A percentile compares a stretch with the other conserved stretches of the same genome.
Conservation (phyloP, 2,329 filamentous ascomycete species). For the Colletotrichum lini region DNA sequence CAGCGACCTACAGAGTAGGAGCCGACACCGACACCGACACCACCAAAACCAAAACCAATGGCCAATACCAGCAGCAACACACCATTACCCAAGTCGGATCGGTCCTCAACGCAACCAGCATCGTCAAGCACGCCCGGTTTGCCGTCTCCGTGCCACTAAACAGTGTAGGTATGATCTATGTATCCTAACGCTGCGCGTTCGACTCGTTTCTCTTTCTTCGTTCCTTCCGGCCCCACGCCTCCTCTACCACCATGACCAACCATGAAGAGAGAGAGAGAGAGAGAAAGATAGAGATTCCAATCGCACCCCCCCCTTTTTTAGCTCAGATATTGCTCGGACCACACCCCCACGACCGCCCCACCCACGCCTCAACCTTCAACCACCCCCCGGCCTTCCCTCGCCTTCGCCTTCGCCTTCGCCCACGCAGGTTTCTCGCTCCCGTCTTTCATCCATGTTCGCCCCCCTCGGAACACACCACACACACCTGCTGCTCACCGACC, state of each 20-base stretch:
- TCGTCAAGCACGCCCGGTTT: conserved; percentile 29
- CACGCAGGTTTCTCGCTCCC: neutral
- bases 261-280: no score
- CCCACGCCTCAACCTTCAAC: conserved; percentile 6
- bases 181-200: conserved; percentile 32
- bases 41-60: no score
- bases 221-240: conserved; percentile 13
- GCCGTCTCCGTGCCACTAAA: conserved; percentile 38
- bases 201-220: conserved; percentile 5
- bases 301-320: neutral
- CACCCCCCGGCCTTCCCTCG: conserved; percentile 22
- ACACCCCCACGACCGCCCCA: neutral
- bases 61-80: no score
- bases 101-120: conserved; percentile 40
- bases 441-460: neutral
- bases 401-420: conserved; percentile 14
- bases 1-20: neutral
- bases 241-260: conserved; percentile 3
- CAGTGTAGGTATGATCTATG: no score
- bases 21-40: neutral
- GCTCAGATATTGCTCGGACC: neutral
- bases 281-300: neutral
- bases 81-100: neutral
- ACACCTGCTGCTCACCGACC: neutral
- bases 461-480: conserved; percentile 18